These are phyloP conservation scores for Pseudomassariella vexata DNA, from an alignment of 2,329 filamentous ascomycete genomes.

Conservation along the genomic window DNA sequence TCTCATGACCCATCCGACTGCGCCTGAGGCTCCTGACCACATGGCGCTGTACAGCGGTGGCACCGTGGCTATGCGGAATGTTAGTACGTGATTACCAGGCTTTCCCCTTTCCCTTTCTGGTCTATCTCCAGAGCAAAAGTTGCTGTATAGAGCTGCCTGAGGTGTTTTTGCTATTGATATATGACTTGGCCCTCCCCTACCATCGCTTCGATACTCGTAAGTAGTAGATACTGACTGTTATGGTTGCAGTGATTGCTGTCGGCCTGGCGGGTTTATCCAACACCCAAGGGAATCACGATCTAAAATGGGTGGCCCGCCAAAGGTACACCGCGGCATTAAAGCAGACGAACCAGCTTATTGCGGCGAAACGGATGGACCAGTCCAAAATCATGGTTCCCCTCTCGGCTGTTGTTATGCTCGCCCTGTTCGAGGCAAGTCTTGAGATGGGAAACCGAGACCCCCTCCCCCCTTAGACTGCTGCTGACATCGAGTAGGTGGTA, in stretches of 20 bases:
- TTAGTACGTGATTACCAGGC: no score
- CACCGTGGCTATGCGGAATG: slow-evolving; percentile 34
- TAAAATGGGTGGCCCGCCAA: slow-evolving; percentile 41
- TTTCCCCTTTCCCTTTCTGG: no score
- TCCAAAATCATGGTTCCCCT: slow-evolving; percentile 37
- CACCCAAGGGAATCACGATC: slow-evolving; percentile 36
- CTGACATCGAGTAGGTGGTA: slow-evolving; percentile 21
- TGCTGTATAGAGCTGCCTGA: no score
- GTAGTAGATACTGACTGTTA: no score
- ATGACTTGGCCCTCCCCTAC: no score
- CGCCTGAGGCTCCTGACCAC: slow-evolving; percentile 32
- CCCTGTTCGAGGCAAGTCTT: slow-evolving; percentile 52
- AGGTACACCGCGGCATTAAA: slow-evolving; percentile 50
- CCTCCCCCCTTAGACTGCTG: background rate
- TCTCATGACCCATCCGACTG: slow-evolving; percentile 45
- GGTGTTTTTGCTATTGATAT: no score
- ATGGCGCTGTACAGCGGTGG: slow-evolving; percentile 29
- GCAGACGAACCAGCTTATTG: slow-evolving; percentile 36
- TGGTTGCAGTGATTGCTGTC: slow-evolving; percentile 51
- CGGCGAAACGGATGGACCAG: slow-evolving; percentile 22
- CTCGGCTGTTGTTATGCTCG: slow-evolving; percentile 49
- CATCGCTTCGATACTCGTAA: no score
- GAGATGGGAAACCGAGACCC: background rate
- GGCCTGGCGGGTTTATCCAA: slow-evolving; percentile 55
- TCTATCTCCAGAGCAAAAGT: no score